A percentile compares a stretch with the other conserved stretches of the same genome.
These are phyloP conservation scores for Tremella yokohamensis DNA, from an alignment of 768 basidiomycete species.

Conservation along the genomic window DNA sequence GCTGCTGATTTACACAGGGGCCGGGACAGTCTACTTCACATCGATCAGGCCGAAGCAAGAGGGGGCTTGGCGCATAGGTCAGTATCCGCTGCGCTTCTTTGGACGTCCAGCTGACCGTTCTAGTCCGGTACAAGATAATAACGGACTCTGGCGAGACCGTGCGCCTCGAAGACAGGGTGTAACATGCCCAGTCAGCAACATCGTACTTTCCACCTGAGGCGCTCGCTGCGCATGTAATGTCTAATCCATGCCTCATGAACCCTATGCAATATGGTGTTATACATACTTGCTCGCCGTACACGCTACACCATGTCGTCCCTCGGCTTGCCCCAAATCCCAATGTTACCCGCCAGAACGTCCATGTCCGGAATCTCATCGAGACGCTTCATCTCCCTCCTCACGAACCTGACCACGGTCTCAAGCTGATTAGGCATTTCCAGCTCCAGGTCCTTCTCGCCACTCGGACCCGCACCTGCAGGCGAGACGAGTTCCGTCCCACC, in stretches of 20 bases:
- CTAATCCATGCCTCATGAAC: no score
- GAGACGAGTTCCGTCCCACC: background rate
- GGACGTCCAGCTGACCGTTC: background rate
- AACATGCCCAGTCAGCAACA: no score
- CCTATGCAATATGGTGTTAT: no score
- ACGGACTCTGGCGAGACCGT: constrained; percentile 44
- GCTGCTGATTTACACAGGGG: constrained; percentile 24
- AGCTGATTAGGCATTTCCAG: constrained; percentile 72
- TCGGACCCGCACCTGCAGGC: constrained; percentile 11
- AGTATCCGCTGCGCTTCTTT: constrained; percentile 6
- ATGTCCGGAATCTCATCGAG: constrained; percentile 61
- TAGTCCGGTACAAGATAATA: constrained; percentile 50
- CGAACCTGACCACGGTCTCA: constrained; percentile 65
- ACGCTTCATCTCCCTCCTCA: constrained; percentile 67
- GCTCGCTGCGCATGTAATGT: no score
- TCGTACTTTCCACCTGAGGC: no score
- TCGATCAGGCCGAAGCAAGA: constrained; percentile 45
- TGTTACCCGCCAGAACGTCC: constrained; percentile 48
- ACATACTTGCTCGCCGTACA: no score
- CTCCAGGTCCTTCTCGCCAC: constrained; percentile 35
- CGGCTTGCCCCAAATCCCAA: constrained; percentile 42
- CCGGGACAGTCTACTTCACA: constrained; percentile 50
- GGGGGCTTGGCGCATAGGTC: constrained; percentile 47
- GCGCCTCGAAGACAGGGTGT: constrained; percentile 29
- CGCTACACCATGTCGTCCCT: background rate